These are phyloP conservation scores for Lactuca sativa DNA, from an alignment of 129 eudicot species.

Conservation along the genomic window DNA sequence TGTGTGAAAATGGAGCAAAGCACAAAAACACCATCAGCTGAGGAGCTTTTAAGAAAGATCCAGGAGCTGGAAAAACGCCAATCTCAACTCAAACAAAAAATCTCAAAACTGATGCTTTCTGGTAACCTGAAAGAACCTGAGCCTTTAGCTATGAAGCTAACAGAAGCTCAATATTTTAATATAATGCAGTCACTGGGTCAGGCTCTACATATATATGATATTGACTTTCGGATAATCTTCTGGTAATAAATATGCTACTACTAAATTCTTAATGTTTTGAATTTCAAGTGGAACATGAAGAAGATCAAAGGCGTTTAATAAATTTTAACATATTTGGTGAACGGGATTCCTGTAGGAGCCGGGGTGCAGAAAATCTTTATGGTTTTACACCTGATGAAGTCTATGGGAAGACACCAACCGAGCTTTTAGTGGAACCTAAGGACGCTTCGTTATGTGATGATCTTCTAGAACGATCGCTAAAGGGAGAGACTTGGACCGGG, in stretches of 20 bases:
- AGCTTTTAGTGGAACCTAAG: conserved; percentile 37
- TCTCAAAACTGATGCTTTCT: conserved; percentile 50
- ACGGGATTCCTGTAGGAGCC: conserved; percentile 51
- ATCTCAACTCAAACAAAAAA: conserved; percentile 58
- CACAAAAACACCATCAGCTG: conserved; percentile 42
- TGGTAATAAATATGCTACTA: conserved; percentile 46
- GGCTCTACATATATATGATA: conserved; percentile 59
- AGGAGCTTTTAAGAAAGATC: conserved; percentile 78
- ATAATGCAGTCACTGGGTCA: conserved; percentile 85
- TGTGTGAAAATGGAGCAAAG: conserved; percentile 25
- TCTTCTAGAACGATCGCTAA: conserved; percentile 31
- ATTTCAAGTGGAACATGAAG: not conserved
- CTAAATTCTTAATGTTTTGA: not conserved
- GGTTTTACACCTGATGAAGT: conserved; percentile 67
- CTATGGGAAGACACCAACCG: conserved; percentile 41
- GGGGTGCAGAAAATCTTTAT: conserved; percentile 60
- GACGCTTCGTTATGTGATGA: conserved; percentile 31
- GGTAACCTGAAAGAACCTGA: conserved; percentile 16
- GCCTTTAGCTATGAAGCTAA: conserved; percentile 3
- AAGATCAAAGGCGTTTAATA: not conserved
- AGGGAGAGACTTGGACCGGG: conserved; percentile 72
- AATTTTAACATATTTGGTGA: not conserved
- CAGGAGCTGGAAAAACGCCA: conserved; percentile 64
- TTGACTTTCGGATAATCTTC: conserved; percentile 40
- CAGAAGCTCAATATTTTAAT: conserved; percentile 64